Percentiles rank a stretch among this genome's conserved stretches.
phyloP scores from a whole-genome alignment of 257 asterid species.

The Jaltomata sinuosa region DNA sequence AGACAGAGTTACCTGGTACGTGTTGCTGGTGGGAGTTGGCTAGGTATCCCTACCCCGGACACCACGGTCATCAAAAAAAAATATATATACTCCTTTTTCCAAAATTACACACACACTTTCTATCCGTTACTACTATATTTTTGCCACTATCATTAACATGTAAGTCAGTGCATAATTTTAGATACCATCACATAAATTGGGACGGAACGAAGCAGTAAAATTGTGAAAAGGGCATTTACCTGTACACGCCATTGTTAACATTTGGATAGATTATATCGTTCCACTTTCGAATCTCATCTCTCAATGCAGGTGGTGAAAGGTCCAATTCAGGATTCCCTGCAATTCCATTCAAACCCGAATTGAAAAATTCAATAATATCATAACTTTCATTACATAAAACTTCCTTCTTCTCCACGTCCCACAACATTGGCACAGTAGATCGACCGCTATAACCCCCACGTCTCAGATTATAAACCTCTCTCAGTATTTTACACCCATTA shows the following conservation, averaged over 20 bases:
- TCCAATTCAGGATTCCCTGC: slow-evolving; percentile 54
- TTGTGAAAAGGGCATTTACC: slow-evolving; percentile 19
- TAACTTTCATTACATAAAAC: slow-evolving; percentile 89
- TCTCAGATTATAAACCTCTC: slow-evolving; percentile 52
- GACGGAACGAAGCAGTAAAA: not conserved
- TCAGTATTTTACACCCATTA: slow-evolving; percentile 53
- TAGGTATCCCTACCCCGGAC: too few relatives aligned
- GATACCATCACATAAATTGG: not conserved
- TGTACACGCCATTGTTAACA: slow-evolving; percentile 82
- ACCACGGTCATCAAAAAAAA: too few relatives aligned
- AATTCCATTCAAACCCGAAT: slow-evolving; percentile 50
- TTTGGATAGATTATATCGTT: slow-evolving; percentile 65
- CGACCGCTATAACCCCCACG: slow-evolving; percentile 68
- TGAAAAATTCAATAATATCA: slow-evolving; percentile 64
- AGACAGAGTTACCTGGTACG: too few relatives aligned
- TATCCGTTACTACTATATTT: not conserved
- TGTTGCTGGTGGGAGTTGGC: too few relatives aligned
- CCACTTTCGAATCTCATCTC: slow-evolving; percentile 53
- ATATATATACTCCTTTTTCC: not conserved
- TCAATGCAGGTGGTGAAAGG: slow-evolving; percentile 57
- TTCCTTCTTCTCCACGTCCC: slow-evolving; percentile 62
- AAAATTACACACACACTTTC: not conserved
- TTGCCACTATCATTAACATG: not conserved
- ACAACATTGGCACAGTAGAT: slow-evolving; percentile 85
- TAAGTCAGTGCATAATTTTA: not conserved